Base-by-base conservation (phyloP, 1,284 basidiomycete genomes). In the Hemileia vastatrix region DNA sequence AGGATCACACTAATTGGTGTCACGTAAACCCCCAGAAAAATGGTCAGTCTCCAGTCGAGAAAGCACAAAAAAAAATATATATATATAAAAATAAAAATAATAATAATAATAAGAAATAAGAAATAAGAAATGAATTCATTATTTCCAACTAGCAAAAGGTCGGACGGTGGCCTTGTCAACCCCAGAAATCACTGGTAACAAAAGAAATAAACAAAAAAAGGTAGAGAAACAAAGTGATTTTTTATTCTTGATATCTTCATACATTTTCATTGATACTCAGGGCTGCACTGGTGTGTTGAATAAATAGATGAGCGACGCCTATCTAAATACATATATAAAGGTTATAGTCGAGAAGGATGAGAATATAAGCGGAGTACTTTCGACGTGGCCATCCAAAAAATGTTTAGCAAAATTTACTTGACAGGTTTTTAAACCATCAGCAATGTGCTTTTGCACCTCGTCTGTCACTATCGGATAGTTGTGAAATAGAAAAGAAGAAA, bases 271-370 rank as follows among this genome's bases (percentile, higher is more conserved):
- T 75, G 23, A 76, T 55, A 13, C 66, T 70, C 11, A 76, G 65
- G 2, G 72, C 73, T 1, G 75, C 75, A 27, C 70, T 71, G 8
- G 75, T 76, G 63, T 76, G 75, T 65, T 76, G 70, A 27, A 76
- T 75, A 65, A 74, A 76, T 24, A 75, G 67, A 44, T 63, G 61
- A 8, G 61, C 61, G 11, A 63, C 54, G 23, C 61, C 61, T 21
- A 63, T 57, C 61, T 63, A 55, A 18, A 43, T n/a, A 61, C 24
- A 59, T 11, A 53, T 21, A 1, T 24, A 43, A 40, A 18, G 13
- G 47, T n/a, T 3, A 31, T 31, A 59, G 24, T 11, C 44, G 31
- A 44, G 19, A 32, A 21, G 6, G 6, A 52, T n/a, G n/a, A 43
- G 40, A 43, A 43, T 8, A 43, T 8, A n/a, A 43, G n/a, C 9